Conservation (phyloP, 495 filamentous ascomycete genomes). For the Aspergillus asperescens region DNA sequence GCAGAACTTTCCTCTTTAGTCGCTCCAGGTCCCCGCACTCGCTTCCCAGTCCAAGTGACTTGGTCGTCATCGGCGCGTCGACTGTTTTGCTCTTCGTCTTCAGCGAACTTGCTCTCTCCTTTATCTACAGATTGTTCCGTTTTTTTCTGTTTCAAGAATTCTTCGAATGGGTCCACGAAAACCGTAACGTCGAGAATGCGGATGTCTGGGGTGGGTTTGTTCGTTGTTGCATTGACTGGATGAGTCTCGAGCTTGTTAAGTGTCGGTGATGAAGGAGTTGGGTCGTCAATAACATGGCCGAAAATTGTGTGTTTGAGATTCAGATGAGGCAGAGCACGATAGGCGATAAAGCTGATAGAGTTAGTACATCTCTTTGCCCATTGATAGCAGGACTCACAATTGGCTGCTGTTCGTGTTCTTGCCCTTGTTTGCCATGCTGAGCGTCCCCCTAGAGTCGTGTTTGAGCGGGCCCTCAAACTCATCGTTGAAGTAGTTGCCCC, state of each 20-base stretch:
- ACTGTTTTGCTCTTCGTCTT: constrained; percentile 35
- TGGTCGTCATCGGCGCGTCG: constrained; percentile 79
- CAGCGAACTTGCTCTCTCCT: constrained; percentile 27
- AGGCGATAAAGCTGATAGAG: constrained; percentile 66
- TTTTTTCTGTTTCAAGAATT: constrained; percentile 57
- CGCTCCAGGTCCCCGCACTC: constrained; percentile 55
- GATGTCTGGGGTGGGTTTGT: constrained; percentile 69
- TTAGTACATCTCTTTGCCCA: constrained; percentile 5
- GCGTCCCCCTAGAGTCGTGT: constrained; percentile 70
- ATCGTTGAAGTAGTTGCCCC: constrained; percentile 88
- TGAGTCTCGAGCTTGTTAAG: constrained; percentile 68
- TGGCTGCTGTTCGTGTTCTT: constrained; percentile 94
- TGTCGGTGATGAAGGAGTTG: constrained; percentile 53
- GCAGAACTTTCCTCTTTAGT: constrained; percentile 38
- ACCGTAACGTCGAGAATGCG: constrained; percentile 77
- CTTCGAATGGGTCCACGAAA: constrained; percentile 93
- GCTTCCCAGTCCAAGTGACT: constrained; percentile 89
- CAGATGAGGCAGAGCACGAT: constrained; percentile 74
- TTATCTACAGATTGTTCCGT: constrained; percentile 44
- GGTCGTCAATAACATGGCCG: constrained; percentile 72
- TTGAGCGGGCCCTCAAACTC: constrained; percentile 84
- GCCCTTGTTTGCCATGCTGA: constrained; percentile 97
- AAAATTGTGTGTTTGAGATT: constrained; percentile 97
- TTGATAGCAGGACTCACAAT: constrained; percentile 50
- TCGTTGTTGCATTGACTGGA: constrained; percentile 58